Evolutionary conservation across 345 rosid species (phyloP), one percentile per base, ranked within the genome.

Genomic region (Lepidium sativum): DNA sequence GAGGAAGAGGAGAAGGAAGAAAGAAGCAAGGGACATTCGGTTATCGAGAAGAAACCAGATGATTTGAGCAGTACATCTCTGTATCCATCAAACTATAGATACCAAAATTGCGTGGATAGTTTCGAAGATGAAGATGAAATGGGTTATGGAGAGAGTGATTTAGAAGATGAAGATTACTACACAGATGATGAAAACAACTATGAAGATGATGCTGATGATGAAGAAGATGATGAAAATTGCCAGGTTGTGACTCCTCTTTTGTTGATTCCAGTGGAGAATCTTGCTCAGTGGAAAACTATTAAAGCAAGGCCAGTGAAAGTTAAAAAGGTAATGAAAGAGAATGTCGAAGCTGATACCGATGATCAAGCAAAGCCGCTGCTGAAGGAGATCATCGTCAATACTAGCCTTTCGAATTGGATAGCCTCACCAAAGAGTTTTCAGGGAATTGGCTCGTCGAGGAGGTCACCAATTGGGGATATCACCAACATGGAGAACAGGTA

Each of bases 391-490:
- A 58, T 82, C 35, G 97, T 89, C 49, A 81, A 92, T 60, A 73
- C 82, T 31, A 92, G 98, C 78, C 88, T 92, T 56, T 83, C 96
- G 1, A 85, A 77, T 53, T 87, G 96, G 98, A 40, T 91, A 63
- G 73, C 57, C 35, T 71, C 75, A 14, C 48, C 81, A 21, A 56
- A 11, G 58, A 56, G 27, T 48, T 27, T 53, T 54, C 32, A 49
- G 31, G 74, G 12, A 62, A 66, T 8, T 40, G 56, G 38, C 49
- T 63, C 76, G 5, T 42, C 59, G 3, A 69, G 67, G 42, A 65
- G 72, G 23, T 71, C 81, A n/a, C 34, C 70, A 34, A 53, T 76
- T 53, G 52, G 65, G 65, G 83, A 78, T 50, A 71, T 80, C 71
- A 75, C 81, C 71, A 80, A 77, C 69, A 69, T 73, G 73, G 67